A percentile compares a stretch with the other conserved stretches of the same genome.
phyloP scores from a whole-genome alignment of 148 eudicot genomes.

The Polygonum maritimum region DNA sequence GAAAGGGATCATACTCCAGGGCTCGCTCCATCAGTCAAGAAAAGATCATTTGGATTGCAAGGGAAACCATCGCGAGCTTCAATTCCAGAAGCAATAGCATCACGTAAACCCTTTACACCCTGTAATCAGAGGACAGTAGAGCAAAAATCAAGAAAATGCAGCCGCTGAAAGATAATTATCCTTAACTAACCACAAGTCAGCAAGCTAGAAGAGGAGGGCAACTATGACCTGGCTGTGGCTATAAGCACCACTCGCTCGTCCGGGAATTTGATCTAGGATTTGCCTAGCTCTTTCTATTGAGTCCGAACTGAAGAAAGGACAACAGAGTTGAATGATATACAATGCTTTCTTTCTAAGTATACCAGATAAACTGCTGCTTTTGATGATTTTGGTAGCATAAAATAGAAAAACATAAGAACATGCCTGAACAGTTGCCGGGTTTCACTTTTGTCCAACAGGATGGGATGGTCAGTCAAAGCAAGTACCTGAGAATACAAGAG shows the following conservation, averaged over 20 bases:
- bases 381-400: not conserved
- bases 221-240: conserved; percentile 84
- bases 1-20: conserved; percentile 25
- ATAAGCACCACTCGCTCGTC: conserved; percentile 91
- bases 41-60: conserved; percentile 76
- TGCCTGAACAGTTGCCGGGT: conserved; percentile 84
- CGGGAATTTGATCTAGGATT: conserved; percentile 86
- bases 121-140: conserved; percentile 15
- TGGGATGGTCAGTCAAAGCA: conserved; percentile 76
- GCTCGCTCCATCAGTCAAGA: conserved; percentile 95
- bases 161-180: not conserved
- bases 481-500: not conserved
- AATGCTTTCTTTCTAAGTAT: not conserved
- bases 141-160: not conserved
- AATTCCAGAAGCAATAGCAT: conserved; percentile 85
- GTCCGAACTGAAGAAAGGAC: conserved; percentile 27
- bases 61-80: conserved; percentile 94
- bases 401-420: not conserved
- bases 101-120: conserved; percentile 93
- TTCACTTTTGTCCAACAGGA: conserved; percentile 71
- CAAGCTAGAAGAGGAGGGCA: not conserved
- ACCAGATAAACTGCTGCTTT: not conserved
- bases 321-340: not conserved
- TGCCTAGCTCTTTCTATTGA: conserved; percentile 76
- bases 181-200: not conserved